A percentile compares a stretch with the other conserved stretches of the same genome.
These are phyloP conservation scores for Salvia miltiorrhiza DNA, from an alignment of 257 asterid species.

Conservation along the genomic window DNA sequence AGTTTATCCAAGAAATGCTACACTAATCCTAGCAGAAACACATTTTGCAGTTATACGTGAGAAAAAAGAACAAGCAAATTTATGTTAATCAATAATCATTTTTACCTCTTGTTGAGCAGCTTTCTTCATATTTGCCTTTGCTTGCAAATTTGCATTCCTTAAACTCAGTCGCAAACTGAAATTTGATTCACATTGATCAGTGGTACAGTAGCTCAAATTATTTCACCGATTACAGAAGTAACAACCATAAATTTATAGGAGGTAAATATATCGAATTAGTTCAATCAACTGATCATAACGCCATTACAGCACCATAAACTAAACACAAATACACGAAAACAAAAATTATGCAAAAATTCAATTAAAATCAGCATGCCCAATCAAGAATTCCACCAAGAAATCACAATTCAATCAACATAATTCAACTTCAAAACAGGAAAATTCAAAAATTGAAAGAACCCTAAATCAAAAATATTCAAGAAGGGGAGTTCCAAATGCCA, in stretches of 20 bases:
- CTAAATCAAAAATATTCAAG: background rate
- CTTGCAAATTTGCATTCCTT: constrained; percentile 87
- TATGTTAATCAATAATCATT: background rate
- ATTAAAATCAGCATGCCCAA: background rate
- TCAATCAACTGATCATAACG: background rate
- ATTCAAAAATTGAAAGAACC: background rate
- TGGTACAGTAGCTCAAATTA: background rate
- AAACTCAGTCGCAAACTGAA: constrained; percentile 62
- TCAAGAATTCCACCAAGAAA: background rate
- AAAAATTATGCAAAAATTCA: background rate
- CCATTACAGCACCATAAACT: background rate
- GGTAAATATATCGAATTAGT: background rate
- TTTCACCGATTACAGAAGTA: background rate
- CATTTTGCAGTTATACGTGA: background rate
- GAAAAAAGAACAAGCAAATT: too few species aligned
- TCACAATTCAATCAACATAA: background rate
- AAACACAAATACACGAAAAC: background rate
- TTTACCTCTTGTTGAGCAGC: constrained; percentile 91
- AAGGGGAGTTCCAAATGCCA: constrained; percentile 17
- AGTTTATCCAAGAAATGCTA: background rate
- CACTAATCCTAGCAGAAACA: background rate
- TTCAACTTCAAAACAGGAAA: background rate
- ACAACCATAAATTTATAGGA: background rate
- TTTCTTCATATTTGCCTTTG: constrained; percentile 77
- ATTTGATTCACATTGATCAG: constrained; percentile 3